Evolutionary conservation across 2,329 filamentous ascomycete species (phyloP), one percentile per base, ranked within the genome.

Genomic region (Pseudocercospora ulei): DNA sequence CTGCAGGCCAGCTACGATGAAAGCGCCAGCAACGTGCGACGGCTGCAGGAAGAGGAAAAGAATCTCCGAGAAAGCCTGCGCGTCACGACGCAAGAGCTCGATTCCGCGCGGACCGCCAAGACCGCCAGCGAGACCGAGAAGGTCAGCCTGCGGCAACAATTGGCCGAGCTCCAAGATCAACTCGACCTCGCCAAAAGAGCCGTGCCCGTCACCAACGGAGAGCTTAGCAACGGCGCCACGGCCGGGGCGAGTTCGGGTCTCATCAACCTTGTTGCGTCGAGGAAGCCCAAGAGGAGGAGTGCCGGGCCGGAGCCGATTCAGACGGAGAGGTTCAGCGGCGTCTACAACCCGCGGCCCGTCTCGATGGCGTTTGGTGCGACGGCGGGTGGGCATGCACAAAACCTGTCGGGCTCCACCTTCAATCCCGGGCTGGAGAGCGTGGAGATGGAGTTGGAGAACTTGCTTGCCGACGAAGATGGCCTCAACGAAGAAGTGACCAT

Each of bases 401-500:
- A 76, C 52, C 65, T 84, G 35, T 80, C 79, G 37, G 80, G 80
- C 38, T 77, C 81, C 24, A 80, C 80, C 3, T 90, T 90, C 59
- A 76, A 81, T 44, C 81, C 85, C 39, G 78, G 80, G 43, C 70
- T 82, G 43, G 90, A 98, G 61, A 92, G 83, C 56, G 84, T 96
- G 54, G 90, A 98, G 66, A 76, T 86, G 62, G 92, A 98, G 66
- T 75, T 98, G 42, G 88, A 96, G 66, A 82, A 81, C 50, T 75
- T 98, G 38, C 77, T 98, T 49, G 86, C 87, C 28, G 88, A 96
- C 57, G 90, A 98, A 64, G 87, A 96, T 54, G 84, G 82, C 45
- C 72, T 98, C 50, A 96, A 98, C 55, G 87, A 96, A 54, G 90
- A 98, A 66, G 86, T 98, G 35, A 90, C 87, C 0, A 82, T 95